phyloP scores from a whole-genome alignment of 306 rosid genomes.

The Cicer arietinum region DNA sequence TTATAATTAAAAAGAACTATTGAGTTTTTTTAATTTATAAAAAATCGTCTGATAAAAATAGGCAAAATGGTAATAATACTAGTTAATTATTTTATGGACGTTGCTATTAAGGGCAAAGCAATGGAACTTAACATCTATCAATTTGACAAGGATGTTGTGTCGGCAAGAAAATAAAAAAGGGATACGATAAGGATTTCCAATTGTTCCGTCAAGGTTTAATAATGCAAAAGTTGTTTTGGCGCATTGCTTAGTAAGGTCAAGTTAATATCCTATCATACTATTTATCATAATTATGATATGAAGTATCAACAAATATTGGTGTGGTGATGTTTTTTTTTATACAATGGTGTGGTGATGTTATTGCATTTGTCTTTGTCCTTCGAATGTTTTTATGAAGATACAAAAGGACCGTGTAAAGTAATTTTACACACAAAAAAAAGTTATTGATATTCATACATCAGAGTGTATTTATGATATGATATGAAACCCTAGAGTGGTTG shows the following conservation, averaged over 20 bases:
- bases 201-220: conserved; percentile 27
- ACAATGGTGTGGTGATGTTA: conserved; percentile 9
- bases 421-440: no score
- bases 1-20: no score
- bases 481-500: no score
- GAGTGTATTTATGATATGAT: no score
- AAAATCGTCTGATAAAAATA: neutral
- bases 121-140: conserved; percentile 22
- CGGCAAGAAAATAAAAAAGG: neutral
- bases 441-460: no score
- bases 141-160: neutral
- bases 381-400: neutral
- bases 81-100: neutral
- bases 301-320: neutral
- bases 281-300: conserved; percentile 22
- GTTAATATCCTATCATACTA: conserved; percentile 26
- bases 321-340: no score
- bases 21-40: no score
- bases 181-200: conserved; percentile 6
- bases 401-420: no score
- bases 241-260: conserved; percentile 31
- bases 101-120: neutral
- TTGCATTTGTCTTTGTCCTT: conserved; percentile 17
- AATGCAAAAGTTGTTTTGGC: conserved; percentile 46
- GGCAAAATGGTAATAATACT: neutral